Base-by-base conservation (phyloP, 495 filamentous ascomycete species). In the Schizothecium vesticola region DNA sequence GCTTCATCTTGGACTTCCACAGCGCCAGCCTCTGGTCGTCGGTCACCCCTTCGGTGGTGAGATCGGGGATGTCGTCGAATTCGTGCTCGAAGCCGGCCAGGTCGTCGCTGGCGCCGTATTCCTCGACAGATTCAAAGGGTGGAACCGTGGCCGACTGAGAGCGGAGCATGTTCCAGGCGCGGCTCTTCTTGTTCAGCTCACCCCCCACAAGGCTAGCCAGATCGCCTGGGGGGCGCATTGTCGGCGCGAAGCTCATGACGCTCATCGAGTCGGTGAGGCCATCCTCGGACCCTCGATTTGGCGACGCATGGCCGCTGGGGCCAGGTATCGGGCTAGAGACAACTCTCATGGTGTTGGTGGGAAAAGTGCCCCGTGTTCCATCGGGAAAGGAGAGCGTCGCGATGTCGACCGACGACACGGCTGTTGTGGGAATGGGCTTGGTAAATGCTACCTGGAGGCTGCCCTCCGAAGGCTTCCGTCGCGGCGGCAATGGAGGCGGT, bases 1-100 rank as follows among this genome's bases (percentile, higher is more conserved):
- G 95, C 76, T 99, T 99, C 69, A 92, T 83, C 76, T 97, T 96
- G 23, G 90, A 85, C 75, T 92, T 92, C 92, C 91, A 97, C 67
- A 87, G 82, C 25, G 83, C 77, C 58, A 96, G 80, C 36, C 93
- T 81, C 58, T 89, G 72, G 59, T 91, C 90, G 86, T 81, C 72
- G 23, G 63, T 90, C 10, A 82, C 79, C 21, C 84, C 86, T 65
- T 88, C 82, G 56, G 81, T 81, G 58, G 85, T 81, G 19, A 89
- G 80, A 19, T 89, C 88, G 3, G 88, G 89, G 56, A 96, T 83
- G 25, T 91, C 83, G 61, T 93, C 90, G 71, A 97, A 96, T 74
- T 97, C 94, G 36, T 81, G 80, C 23, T 87, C 80, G 69, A 95
- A 94, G 60, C 89, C 86, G 28, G 83, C 83, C 56, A 90, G 81